phyloP scores from a whole-genome alignment of 352 stramenopile species.

The Phytophthora colocasiae region DNA sequence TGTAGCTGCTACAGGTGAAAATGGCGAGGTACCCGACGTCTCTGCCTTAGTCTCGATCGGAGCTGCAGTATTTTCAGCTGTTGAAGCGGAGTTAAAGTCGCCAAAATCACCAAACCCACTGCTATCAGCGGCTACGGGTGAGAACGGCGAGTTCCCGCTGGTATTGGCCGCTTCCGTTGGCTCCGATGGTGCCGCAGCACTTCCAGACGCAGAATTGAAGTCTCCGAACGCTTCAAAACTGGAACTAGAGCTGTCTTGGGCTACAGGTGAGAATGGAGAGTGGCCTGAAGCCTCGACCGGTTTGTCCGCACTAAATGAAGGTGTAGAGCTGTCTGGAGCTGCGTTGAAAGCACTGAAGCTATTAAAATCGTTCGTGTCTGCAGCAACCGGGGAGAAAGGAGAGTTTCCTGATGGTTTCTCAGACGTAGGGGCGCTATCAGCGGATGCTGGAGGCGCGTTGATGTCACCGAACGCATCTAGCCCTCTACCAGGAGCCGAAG shows the following conservation, averaged over 20 bases:
- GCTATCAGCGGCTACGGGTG: constrained; percentile 14
- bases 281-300: constrained; percentile 5
- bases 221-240: constrained; percentile 27
- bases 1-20: constrained; percentile 15
- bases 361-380: constrained; percentile 22
- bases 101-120: constrained; percentile 20
- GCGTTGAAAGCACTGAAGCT: constrained; percentile 40
- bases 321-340: constrained; percentile 11
- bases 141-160: constrained; percentile 27
- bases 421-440: constrained; percentile 4
- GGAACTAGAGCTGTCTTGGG: constrained; percentile 2
- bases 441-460: constrained; percentile 7
- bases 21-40: constrained; percentile 10
- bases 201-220: constrained; percentile 18
- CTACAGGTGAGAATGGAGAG: constrained; percentile 26
- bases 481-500: constrained; percentile 8
- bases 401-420: constrained; percentile 25
- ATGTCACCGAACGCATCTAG: constrained; percentile 30
- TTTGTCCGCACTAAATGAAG: constrained; percentile 7
- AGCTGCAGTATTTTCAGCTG: constrained; percentile 5
- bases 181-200: neutral
- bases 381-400: constrained; percentile 28
- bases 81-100: constrained; percentile 20
- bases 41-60: constrained; percentile 2
- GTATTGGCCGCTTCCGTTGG: constrained; percentile 2